Evolutionary conservation across 83 land plant species (phyloP), one percentile per base, ranked within the genome.

Genomic region (Picea mariana): DNA sequence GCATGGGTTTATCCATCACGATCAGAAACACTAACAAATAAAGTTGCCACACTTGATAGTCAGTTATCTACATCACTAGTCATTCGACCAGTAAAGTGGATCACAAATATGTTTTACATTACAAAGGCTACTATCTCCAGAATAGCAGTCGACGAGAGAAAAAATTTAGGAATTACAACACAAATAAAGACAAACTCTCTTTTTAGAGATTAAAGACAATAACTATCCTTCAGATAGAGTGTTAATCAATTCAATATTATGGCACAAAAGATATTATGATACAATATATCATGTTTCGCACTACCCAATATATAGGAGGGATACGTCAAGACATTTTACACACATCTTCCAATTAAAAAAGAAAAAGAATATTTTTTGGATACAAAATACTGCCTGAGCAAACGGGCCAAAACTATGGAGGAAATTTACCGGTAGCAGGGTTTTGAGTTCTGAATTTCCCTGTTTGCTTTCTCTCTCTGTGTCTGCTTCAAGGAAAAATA

Each of bases 401-500:
- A 15, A 21, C 15, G 21, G 52, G 20, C 55, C 76, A 44, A 42
- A 67, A 42, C 1, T 18, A 7, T 9, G 20, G 18, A 42, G 9
- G 23, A 72, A 72, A 38, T 72, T 23, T 72, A 72, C 23, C 76
- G 52, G 49, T 38, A 72, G 18, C 26, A 49, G 9, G 52, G 44
- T 72, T 72, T 72, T 38, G 52, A 72, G 44, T 40, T 72, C n/a
- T 20, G 55, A n/a, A 72, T n/a, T 11, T 72, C 76, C 55, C 13
- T 72, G 76, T 72, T 72, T 6, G 76, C 76, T 42, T 72, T 72
- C 55, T 72, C 76, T 72, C 23, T 72, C 24, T 72, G 20, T 49
- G 44, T 20, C 76, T 42, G 76, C 18, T 49, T 42, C 76, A 72
- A 72, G 47, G n/a, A 20, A 49, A 72, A 42, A 20, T 72, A 44